A percentile compares a stretch with the other conserved stretches of the same genome.
Evolutionary conservation across 208 protist genomes (phyloP).

Genomic region (Angomonas deanei): DNA sequence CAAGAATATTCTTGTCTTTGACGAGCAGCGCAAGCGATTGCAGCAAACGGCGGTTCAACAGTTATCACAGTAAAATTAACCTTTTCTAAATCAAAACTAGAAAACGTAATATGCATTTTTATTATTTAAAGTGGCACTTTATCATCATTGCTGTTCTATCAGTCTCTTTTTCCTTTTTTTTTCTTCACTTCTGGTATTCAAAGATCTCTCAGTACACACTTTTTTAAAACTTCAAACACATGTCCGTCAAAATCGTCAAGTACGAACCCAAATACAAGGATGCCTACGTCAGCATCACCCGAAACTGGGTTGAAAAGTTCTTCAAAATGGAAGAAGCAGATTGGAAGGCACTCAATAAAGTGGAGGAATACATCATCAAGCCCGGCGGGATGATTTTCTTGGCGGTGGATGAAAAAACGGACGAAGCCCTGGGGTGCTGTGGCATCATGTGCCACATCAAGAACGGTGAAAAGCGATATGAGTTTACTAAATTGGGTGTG

Average conservation of each 20-base stretch:
- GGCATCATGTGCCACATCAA: background rate
- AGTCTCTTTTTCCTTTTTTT: background rate
- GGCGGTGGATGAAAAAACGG: background rate
- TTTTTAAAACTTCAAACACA: background rate
- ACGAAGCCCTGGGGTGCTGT: background rate
- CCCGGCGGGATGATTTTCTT: background rate
- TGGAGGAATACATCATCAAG: background rate
- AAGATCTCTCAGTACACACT: background rate
- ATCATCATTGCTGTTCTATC: background rate
- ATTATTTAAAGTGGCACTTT: background rate
- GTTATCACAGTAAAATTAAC: background rate
- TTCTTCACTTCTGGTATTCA: background rate
- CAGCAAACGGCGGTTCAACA: background rate
- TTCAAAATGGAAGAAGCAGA: background rate
- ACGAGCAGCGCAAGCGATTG: constrained; percentile 31
- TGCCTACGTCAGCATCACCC: background rate
- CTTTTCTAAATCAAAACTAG: constrained; percentile 1
- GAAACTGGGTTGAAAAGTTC: background rate
- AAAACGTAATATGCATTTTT: background rate
- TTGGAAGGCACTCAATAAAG: background rate
- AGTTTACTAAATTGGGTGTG: background rate
- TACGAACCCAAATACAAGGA: background rate
- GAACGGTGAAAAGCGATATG: background rate
- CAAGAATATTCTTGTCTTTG: constrained; percentile 33
- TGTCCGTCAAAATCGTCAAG: background rate